A percentile compares a stretch with the other conserved stretches of the same genome.
phyloP scores from a whole-genome alignment of 1,284 basidiomycete species.

The Polyporus tsugae region DNA sequence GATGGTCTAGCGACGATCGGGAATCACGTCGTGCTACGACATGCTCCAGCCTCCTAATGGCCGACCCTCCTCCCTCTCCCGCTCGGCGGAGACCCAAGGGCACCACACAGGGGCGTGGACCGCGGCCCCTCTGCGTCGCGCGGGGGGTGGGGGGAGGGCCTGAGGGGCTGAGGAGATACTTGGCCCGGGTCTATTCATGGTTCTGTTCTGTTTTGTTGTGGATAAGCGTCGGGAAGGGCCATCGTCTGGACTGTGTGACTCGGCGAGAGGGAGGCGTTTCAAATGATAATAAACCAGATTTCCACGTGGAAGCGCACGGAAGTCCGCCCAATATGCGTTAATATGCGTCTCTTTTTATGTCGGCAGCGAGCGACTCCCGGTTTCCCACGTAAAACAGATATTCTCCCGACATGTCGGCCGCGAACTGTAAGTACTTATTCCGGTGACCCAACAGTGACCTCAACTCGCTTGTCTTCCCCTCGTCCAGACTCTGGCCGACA shows the following conservation, averaged over 20 bases:
- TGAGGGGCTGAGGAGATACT: conserved; percentile 18
- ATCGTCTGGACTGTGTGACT: conserved; percentile 34
- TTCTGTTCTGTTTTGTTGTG: conserved; percentile 35
- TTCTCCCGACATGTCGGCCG: background rate
- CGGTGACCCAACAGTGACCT: background rate
- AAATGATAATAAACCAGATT: conserved; percentile 21
- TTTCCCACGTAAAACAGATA: conserved; percentile 22
- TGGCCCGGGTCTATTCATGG: conserved; percentile 31
- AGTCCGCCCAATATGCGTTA: conserved; percentile 22
- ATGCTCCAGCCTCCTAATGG: conserved; percentile 29
- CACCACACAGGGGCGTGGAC: conserved; percentile 8
- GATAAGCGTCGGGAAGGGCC: conserved; percentile 36
- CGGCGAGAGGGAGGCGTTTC: conserved; percentile 31
- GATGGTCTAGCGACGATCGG: conserved; percentile 41
- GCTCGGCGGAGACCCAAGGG: background rate
- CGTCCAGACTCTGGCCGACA: conserved; percentile 2
- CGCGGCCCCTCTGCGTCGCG: background rate
- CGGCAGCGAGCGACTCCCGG: background rate
- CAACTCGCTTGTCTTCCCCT: background rate
- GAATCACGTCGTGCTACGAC: conserved; percentile 38
- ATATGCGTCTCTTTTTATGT: conserved; percentile 9
- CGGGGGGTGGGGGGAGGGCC: conserved; percentile 9
- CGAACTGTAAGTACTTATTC: background rate
- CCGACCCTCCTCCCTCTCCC: conserved; percentile 19
- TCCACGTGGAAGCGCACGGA: conserved; percentile 27